These are phyloP conservation scores for Mycogone perniciosa DNA, from an alignment of 2,329 filamentous ascomycete species.

Conservation along the genomic window DNA sequence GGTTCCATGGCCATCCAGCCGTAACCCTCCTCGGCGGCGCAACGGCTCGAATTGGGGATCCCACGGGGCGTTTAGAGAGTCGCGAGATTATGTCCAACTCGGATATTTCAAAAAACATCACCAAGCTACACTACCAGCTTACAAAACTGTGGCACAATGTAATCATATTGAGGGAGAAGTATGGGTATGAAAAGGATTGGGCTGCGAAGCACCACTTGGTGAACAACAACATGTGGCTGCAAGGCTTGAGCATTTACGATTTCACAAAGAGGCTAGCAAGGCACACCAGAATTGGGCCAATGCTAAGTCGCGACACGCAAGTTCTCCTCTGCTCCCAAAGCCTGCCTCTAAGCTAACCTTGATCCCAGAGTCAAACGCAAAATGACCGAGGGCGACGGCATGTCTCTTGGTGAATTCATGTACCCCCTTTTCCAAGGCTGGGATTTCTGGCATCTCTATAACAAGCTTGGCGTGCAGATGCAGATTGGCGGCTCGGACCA, in stretches of 20 bases:
- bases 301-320: constrained; percentile 84
- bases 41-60: constrained; percentile 74
- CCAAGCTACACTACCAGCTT: constrained; percentile 63
- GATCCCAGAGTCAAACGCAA: constrained; percentile 62
- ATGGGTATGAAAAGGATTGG: constrained; percentile 58
- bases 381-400: constrained; percentile 78
- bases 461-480: constrained; percentile 60
- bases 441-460: constrained; percentile 91
- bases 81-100: constrained; percentile 48
- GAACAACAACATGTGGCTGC: constrained; percentile 84
- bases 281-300: constrained; percentile 70
- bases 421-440: constrained; percentile 93
- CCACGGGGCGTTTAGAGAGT: constrained; percentile 60
- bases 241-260: constrained; percentile 63
- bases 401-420: constrained; percentile 88
- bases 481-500: constrained; percentile 96
- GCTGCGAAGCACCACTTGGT: constrained; percentile 60
- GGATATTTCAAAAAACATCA: constrained; percentile 56
- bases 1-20: constrained; percentile 64
- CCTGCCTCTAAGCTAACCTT: constrained; percentile 16
- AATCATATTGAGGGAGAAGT: constrained; percentile 55
- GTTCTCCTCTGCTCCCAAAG: constrained; percentile 28
- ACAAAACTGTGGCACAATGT: constrained; percentile 70
- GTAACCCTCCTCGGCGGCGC: constrained; percentile 66
- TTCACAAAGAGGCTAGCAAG: constrained; percentile 68